Base-by-base conservation (phyloP, 148 eudicot species). In the Diospyros lotus region DNA sequence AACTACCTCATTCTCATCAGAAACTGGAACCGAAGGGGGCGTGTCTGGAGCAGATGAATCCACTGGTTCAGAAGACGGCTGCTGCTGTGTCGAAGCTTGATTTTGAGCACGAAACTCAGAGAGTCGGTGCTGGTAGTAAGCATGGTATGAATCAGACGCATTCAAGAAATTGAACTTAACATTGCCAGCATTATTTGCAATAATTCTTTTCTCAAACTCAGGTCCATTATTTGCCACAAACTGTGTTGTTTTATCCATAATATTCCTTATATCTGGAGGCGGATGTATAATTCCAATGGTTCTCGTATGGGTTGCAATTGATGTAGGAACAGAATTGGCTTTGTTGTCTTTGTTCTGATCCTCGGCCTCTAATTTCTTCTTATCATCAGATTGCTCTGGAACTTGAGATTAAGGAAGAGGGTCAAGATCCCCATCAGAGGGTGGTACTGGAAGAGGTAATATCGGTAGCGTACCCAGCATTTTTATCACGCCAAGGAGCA, bases 201-300 rank as follows among this genome's bases (percentile, higher is more conserved):
- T 83, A 62, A 86, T 86, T 75, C 91, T 86, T 75, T 84, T 88
- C 83, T 88, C 91, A 78, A 88, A 88, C 54, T 88, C 91, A 4
- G 91, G 91, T 54, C 91, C 91, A 54, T 86, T 84, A 73, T 84
- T 88, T 2, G 87, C 87, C 60, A 88, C 87, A 64, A 88, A 88
- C 39, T 88, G 86, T 9, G 89, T 75, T 1, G 91, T 86, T 74
- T 80, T 88, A 69, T 88, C 91, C 64, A 88, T 85, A 76, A 88
- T 88, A 79, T 69, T 86, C 68, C 89, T 86, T 58, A 88, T 88
- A 74, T 88, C 91, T 9, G 89, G 89, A 63, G 89, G 91, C 7
- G 91, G 91, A 70, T 88, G 84, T 52, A 88, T 88, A 53, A 88
- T 86, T 38, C 91, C 91, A 61, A 88, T 83, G 1, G 86, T 78